phyloP scores from a whole-genome alignment of 495 filamentous ascomycete genomes.

The Neurospora pannonica region DNA sequence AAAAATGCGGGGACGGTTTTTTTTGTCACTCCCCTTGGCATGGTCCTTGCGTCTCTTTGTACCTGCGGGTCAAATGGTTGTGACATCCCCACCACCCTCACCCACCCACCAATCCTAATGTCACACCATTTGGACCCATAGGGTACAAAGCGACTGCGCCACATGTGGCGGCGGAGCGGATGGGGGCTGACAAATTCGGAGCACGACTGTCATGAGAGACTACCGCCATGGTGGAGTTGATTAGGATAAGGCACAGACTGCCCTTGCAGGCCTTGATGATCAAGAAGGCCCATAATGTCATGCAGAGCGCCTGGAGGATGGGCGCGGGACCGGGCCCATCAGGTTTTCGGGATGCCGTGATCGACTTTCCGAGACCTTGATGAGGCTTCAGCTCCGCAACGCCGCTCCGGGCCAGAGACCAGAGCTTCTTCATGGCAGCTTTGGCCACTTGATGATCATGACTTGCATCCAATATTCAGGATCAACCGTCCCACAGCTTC shows the following conservation, averaged over 20 bases:
- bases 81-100: no score
- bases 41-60: no score
- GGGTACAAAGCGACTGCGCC: no score
- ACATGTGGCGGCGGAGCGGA: no score
- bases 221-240: not conserved
- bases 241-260: not conserved
- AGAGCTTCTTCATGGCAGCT: not conserved
- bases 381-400: not conserved
- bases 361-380: not conserved
- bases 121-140: no score
- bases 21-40: no score
- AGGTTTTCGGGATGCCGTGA: not conserved
- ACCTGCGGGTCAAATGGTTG: no score
- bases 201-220: no score
- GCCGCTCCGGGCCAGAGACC: not conserved
- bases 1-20: no score
- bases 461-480: not conserved
- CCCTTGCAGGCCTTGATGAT: not conserved
- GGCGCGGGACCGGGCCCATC: not conserved
- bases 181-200: no score
- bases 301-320: not conserved
- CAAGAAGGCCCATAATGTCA: not conserved
- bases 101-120: no score
- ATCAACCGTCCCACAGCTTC: not conserved
- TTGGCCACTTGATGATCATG: not conserved